Evolutionary conservation across 1,284 basidiomycete species (phyloP).

Genomic region (Wolfiporia cocos): DNA sequence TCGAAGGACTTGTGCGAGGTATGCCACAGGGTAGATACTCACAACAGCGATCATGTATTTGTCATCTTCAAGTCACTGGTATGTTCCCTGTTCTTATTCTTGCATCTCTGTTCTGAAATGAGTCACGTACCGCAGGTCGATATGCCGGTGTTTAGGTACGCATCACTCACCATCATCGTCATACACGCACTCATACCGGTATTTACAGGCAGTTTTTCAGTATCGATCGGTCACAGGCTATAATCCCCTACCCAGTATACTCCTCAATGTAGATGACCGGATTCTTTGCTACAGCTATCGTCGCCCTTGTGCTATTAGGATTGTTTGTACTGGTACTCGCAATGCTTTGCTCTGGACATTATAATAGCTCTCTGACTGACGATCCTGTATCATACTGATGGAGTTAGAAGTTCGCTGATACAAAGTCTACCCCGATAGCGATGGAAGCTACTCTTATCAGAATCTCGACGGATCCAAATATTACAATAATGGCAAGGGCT

Average conservation of each 20-base stretch:
- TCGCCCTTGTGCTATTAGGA: no score
- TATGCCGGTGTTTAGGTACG: constrained; percentile 20
- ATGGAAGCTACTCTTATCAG: no score
- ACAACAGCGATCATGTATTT: constrained; percentile 78
- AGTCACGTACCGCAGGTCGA: constrained; percentile 9
- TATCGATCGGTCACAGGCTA: constrained; percentile 52
- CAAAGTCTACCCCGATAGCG: no score
- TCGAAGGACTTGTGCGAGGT: constrained; percentile 74
- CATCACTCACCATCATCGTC: not conserved
- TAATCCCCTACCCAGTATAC: constrained; percentile 29
- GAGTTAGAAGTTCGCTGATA: no score
- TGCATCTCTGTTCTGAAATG: not conserved
- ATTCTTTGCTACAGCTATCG: no score
- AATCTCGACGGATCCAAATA: no score
- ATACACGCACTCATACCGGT: constrained; percentile 4
- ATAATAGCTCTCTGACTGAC: no score
- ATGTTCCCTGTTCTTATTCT: constrained; percentile 16
- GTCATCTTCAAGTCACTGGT: constrained; percentile 82
- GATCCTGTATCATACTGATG: no score
- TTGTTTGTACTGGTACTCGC: no score
- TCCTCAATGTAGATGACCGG: constrained; percentile 6
- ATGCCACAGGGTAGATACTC: constrained; percentile 75
- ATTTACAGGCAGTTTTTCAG: constrained; percentile 47
- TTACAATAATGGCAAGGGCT: no score
- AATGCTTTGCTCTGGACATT: no score